Conservation (phyloP, 169 alveolate genomes). For the Condylostoma magnum region DNA sequence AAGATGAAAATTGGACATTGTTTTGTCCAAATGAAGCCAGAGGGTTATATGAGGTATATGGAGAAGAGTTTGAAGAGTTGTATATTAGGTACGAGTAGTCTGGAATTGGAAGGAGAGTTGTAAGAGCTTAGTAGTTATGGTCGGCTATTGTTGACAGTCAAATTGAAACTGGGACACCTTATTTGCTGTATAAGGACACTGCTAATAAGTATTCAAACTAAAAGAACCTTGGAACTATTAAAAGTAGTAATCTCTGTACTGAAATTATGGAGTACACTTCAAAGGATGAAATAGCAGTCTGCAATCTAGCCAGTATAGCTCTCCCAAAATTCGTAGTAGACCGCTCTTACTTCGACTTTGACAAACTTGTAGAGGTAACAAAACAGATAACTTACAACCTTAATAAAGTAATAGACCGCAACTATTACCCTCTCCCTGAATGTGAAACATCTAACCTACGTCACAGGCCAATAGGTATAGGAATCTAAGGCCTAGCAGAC, state of each 20-base stretch:
- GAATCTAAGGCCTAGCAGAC: constrained; percentile 99
- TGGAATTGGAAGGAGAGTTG: constrained; percentile 92
- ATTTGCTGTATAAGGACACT: constrained; percentile 96
- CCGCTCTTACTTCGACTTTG: constrained; percentile 76
- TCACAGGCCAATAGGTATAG: constrained; percentile 99
- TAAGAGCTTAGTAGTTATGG: constrained; percentile 97
- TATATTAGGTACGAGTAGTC: constrained; percentile 75
- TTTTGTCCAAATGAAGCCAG: constrained; percentile 99
- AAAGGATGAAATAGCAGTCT: constrained; percentile 98
- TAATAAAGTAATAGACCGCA: constrained; percentile 94
- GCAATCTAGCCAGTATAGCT: constrained; percentile 98
- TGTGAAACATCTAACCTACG: constrained; percentile 92
- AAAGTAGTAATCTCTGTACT: constrained; percentile 94
- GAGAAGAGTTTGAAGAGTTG: constrained; percentile 93
- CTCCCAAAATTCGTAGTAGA: constrained; percentile 71
- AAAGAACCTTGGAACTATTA: constrained; percentile 96
- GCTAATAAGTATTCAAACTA: constrained; percentile 96
- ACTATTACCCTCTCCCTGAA: constrained; percentile 95
- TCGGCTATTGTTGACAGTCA: constrained; percentile 94
- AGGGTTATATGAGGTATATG: constrained; percentile 93
- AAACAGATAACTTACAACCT: constrained; percentile 92
- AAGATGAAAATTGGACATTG: constrained; percentile 94
- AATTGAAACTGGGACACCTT: constrained; percentile 99
- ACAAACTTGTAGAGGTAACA: constrained; percentile 80
- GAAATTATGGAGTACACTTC: constrained; percentile 97